phyloP scores from a whole-genome alignment of 768 basidiomycete species.

The Amanita phalloides region DNA sequence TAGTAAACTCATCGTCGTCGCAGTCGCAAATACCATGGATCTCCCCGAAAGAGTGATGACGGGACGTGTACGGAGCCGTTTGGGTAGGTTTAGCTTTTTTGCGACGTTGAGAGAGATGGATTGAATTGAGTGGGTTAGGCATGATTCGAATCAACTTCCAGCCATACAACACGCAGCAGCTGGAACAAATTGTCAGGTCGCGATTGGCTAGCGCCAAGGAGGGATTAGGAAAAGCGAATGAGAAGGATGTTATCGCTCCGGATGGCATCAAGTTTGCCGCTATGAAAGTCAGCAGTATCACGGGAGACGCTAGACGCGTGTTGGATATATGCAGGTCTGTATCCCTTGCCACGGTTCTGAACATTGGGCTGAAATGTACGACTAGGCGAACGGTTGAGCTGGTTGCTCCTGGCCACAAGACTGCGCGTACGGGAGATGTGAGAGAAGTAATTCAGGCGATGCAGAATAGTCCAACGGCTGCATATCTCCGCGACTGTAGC shows the following conservation, averaged over 20 bases:
- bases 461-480: conserved; percentile 87
- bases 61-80: conserved; percentile 83
- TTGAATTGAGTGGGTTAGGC: conserved; percentile 29
- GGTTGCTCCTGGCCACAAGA: conserved; percentile 35
- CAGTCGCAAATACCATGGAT: conserved; percentile 98
- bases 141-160: conserved; percentile 90
- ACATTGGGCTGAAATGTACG: not conserved
- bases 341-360: not conserved
- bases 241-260: conserved; percentile 36
- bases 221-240: conserved; percentile 36
- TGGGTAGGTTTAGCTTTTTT: conserved; percentile 49
- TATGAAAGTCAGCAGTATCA: conserved; percentile 58
- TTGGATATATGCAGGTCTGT: conserved; percentile 75
- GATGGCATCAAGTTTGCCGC: conserved; percentile 75
- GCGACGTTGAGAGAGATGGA: not conserved
- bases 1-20: conserved; percentile 88
- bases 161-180: conserved; percentile 70
- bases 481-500: conserved; percentile 72
- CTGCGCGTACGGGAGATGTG: conserved; percentile 64
- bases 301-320: conserved; percentile 89
- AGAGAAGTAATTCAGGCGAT: conserved; percentile 71
- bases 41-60: conserved; percentile 90
- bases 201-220: conserved; percentile 54
- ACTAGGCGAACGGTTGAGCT: conserved; percentile 76
- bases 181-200: conserved; percentile 80